These are phyloP conservation scores for Leptosphaerulina australis DNA, from an alignment of 2,329 filamentous ascomycete species.

Conservation along the genomic window DNA sequence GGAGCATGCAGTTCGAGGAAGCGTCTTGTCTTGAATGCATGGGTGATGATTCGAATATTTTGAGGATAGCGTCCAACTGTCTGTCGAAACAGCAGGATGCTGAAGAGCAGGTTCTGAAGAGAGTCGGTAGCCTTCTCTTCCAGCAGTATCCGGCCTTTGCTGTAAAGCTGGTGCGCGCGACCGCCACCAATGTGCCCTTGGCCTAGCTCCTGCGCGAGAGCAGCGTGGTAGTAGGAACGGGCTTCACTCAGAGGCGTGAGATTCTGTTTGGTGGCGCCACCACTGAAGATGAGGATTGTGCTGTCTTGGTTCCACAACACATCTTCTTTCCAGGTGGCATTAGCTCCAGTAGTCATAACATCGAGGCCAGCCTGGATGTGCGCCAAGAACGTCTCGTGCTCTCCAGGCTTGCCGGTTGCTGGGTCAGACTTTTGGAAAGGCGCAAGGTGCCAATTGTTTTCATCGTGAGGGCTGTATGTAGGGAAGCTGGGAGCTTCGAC, in stretches of 20 bases:
- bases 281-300: conserved; percentile 71
- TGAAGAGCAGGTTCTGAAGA: conserved; percentile 83
- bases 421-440: conserved; percentile 66
- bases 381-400: conserved; percentile 78
- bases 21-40: conserved; percentile 55
- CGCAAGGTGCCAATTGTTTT: conserved; percentile 68
- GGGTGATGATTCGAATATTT: conserved; percentile 53
- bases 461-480: conserved; percentile 40
- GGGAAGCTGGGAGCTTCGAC: conserved; percentile 34
- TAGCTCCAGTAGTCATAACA: conserved; percentile 55
- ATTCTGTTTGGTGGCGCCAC: conserved; percentile 57
- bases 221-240: conserved; percentile 46
- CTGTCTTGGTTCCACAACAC: conserved; percentile 24
- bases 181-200: conserved; percentile 35
- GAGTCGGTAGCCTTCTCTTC: conserved; percentile 82
- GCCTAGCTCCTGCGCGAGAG: conserved; percentile 32
- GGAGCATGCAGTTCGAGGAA: conserved; percentile 51
- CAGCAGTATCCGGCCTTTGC: conserved; percentile 56
- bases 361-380: conserved; percentile 72
- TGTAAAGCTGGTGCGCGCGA: conserved; percentile 40
- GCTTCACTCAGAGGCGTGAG: conserved; percentile 44
- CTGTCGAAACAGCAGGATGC: conserved; percentile 63
- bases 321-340: conserved; percentile 40
- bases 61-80: conserved; percentile 50
- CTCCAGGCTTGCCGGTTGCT: conserved; percentile 59